Conservation (phyloP, 768 basidiomycete genomes). For the Lactarius sp. region DNA sequence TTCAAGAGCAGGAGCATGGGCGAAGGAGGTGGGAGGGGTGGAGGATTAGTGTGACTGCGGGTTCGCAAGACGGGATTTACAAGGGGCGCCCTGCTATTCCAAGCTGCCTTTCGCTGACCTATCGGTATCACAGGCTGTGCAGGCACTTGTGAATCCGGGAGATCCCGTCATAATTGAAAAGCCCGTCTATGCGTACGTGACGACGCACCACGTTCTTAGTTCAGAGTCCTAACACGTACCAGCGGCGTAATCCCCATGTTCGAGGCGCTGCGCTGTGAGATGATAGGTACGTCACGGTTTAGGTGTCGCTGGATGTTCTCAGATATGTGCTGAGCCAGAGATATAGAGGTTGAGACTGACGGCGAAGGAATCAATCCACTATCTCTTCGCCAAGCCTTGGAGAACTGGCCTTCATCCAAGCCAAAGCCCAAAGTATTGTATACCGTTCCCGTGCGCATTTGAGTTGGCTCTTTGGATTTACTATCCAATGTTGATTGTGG, state of each 20-base stretch:
- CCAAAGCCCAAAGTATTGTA: slow-evolving; percentile 76
- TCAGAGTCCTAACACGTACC: not conserved
- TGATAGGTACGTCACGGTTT: slow-evolving; percentile 44
- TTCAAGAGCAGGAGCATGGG: slow-evolving; percentile 70
- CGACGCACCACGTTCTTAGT: slow-evolving; percentile 18
- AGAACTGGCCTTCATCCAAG: slow-evolving; percentile 69
- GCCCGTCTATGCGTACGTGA: slow-evolving; percentile 65
- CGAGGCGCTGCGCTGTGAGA: slow-evolving; percentile 48
- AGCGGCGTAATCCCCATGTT: slow-evolving; percentile 69
- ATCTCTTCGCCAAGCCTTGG: slow-evolving; percentile 58
- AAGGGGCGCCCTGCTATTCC: slow-evolving; percentile 49
- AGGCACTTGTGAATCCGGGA: slow-evolving; percentile 67
- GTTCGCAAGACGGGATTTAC: slow-evolving; percentile 85
- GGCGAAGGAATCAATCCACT: slow-evolving; percentile 58
- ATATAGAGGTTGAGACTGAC: slow-evolving; percentile 73
- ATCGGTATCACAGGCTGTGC: slow-evolving; percentile 50
- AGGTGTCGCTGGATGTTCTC: not conserved
- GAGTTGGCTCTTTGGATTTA: slow-evolving; percentile 17
- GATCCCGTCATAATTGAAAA: slow-evolving; percentile 80
- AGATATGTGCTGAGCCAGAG: not conserved
- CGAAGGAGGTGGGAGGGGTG: slow-evolving; percentile 55
- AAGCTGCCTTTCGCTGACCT: not conserved
- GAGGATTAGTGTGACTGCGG: slow-evolving; percentile 71
- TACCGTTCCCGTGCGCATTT: slow-evolving; percentile 56
- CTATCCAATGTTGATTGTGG: not conserved